Evolutionary conservation across 345 rosid species (phyloP).

Genomic region (Streptanthus diversifolius): DNA sequence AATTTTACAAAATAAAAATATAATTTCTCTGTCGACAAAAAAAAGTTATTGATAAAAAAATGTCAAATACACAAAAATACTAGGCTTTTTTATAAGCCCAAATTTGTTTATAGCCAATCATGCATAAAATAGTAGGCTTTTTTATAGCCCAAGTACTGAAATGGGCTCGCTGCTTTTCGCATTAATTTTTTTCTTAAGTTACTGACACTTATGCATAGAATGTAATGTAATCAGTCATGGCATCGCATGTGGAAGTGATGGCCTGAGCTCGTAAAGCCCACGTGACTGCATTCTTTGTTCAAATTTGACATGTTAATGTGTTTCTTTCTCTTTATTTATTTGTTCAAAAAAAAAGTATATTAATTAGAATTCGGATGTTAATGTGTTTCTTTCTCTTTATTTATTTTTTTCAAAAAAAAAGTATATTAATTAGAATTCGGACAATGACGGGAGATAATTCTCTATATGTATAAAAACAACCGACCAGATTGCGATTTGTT

Average conservation of each 20-base stretch:
- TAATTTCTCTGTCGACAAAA: no score
- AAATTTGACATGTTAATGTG: constrained; percentile 4
- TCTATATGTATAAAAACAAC: constrained; percentile 10
- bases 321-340: background rate
- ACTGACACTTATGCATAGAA: background rate
- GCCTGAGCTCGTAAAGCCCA: constrained; percentile 7
- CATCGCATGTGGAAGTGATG: constrained; percentile 21
- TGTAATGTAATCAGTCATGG: no score
- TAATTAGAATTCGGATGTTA: background rate
- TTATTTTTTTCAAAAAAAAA: background rate
- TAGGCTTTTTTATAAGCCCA: background rate
- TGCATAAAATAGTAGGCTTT: background rate
- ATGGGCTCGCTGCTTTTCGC: background rate
- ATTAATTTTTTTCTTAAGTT: background rate
- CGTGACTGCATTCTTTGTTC: constrained; percentile 19
- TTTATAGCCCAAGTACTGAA: background rate
- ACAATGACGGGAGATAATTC: background rate
- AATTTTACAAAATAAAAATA: no score
- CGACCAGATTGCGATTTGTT: constrained; percentile 20
- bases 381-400: background rate
- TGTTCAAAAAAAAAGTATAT: background rate
- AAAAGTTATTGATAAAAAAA: no score
- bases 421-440: background rate
- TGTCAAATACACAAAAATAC: background rate
- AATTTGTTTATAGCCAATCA: no score